A percentile compares a stretch with the other conserved stretches of the same genome.
Evolutionary conservation across 23 red algal species (phyloP).

Genomic region (Chondrus crispus): DNA sequence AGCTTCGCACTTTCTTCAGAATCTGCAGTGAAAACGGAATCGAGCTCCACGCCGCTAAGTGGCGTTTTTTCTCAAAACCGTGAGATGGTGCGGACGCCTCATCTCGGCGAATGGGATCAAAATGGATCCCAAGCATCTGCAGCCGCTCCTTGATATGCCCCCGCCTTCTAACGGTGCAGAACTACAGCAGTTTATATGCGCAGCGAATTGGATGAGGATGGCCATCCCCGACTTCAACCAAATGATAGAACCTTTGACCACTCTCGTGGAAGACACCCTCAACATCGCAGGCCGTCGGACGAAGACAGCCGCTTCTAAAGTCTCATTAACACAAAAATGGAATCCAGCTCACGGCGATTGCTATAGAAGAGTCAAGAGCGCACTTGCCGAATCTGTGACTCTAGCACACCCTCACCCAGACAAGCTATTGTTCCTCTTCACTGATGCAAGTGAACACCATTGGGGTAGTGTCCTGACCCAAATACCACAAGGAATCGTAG

Average conservation of each 20-base stretch:
- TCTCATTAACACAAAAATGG: background rate
- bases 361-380: background rate
- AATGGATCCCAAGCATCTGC: background rate
- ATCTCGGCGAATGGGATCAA: background rate
- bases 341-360: background rate
- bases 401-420: background rate
- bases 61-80: background rate
- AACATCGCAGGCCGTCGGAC: background rate
- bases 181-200: slow-evolving; percentile 13
- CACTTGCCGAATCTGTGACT: background rate
- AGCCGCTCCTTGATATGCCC: background rate
- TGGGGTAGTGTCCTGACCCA: background rate
- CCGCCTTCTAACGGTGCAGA: background rate
- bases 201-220: background rate
- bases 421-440: background rate
- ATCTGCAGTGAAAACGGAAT: background rate
- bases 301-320: background rate
- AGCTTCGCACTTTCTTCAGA: background rate
- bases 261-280: background rate
- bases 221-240: background rate
- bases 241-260: background rate
- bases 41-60: slow-evolving; percentile 8
- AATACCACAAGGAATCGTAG: background rate
- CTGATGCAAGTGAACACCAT: background rate
- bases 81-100: slow-evolving; percentile 14